phyloP scores from a whole-genome alignment of 202 grass and related monocot genomes.

The Alloteropsis angusta region DNA sequence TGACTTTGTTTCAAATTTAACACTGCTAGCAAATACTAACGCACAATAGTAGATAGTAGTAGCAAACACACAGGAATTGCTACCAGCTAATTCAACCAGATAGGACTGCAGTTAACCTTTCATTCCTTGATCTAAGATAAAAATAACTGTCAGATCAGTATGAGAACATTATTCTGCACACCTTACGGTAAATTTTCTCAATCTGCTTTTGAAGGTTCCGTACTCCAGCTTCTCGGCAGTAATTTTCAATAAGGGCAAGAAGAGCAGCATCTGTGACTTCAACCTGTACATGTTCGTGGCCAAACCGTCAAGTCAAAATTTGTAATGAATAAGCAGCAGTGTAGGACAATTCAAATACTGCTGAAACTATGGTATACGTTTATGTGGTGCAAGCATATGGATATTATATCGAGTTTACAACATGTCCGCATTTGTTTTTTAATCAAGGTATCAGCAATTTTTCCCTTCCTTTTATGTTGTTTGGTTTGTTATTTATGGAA shows the following conservation, averaged over 20 bases:
- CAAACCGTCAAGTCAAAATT: slow-evolving; percentile 8
- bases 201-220: slow-evolving; percentile 98
- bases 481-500: not conserved
- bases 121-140: not conserved
- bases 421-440: not conserved
- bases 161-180: slow-evolving; percentile 19
- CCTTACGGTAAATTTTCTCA: slow-evolving; percentile 99
- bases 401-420: not conserved
- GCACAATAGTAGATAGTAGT: not conserved
- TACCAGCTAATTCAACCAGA: not conserved
- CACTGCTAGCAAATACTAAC: slow-evolving; percentile 9
- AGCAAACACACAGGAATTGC: not conserved
- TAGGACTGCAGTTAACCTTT: not conserved
- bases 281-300: slow-evolving; percentile 54
- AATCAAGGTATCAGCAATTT: not conserved
- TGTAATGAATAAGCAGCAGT: slow-evolving; percentile 11
- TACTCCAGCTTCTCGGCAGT: slow-evolving; percentile 96
- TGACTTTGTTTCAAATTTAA: not conserved
- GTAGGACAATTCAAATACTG: not conserved
- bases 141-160: slow-evolving; percentile 20
- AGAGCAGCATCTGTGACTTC: slow-evolving; percentile 93
- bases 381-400: not conserved
- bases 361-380: not conserved
- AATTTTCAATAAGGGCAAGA: slow-evolving; percentile 87
- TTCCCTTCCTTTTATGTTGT: not conserved